Base-by-base conservation (phyloP, 2,329 filamentous ascomycete species). In the Trichoderma atrobrunneum region DNA sequence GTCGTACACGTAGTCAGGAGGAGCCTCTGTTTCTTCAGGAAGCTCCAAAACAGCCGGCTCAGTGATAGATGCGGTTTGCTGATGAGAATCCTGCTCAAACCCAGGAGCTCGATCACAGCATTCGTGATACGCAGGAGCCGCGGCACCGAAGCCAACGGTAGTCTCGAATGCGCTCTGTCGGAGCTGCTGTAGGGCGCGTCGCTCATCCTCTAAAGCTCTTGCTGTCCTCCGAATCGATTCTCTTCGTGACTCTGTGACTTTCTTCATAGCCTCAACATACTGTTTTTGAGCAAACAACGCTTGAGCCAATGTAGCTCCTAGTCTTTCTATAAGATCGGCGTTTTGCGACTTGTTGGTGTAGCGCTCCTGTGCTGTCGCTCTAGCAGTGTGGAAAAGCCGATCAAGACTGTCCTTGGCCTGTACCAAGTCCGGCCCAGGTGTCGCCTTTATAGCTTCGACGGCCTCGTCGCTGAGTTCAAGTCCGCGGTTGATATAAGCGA, bases 61-160 rank as follows among this genome's bases (percentile, higher is more conserved):
- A 18, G 36, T 6, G 21, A 73, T 65, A 7, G 36, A 48, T 21
- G 61, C 36, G 8, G 67, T 56, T 11, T 71, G 67, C 36, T 32
- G 60, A 7, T 71, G 28, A 11, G 68, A 64, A 8, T 73, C 51
- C 16, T 39, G 28, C 30, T 59, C 72, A 61, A 64, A 73, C 5
- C 59, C 51, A 28, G 48, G 43, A 7, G 68, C 60, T 57, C 72
- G 43, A 39, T 73, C 67, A 18, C 72, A 73, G 16, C 72, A 73
- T 39, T 73, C 72, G 30, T 70, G 48, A 66, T 73, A 73, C 24
- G 72, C 67, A 14, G 72, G 72, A 32, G 72, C 72, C n/a, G 72
- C 72, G 10, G 67, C 72, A 16, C 72, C 72, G 14, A 73, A 73
- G 26, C 72, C 72, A 28, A 71, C 72, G 0, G 72, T 73, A 21